Conservation (phyloP, 495 filamentous ascomycete genomes). For the Penicillium roqueforti region DNA sequence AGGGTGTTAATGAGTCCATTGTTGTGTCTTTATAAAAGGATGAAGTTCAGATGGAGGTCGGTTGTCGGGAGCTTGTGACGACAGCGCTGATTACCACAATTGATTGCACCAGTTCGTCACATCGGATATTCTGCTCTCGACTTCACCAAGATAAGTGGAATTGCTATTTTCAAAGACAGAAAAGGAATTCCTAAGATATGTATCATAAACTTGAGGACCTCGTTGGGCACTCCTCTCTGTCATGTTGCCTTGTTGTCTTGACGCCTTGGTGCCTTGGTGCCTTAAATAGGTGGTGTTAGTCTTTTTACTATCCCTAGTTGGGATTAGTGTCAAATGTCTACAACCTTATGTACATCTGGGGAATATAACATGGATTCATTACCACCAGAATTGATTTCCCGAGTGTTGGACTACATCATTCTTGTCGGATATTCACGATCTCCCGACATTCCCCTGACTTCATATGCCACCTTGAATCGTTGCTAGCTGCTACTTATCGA, state of each 20-base stretch:
- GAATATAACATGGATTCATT: too few relatives aligned
- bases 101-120: neutral
- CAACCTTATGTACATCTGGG: neutral
- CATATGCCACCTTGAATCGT: too few relatives aligned
- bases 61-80: neutral
- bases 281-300: neutral
- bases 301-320: neutral
- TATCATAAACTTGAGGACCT: neutral
- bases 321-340: neutral
- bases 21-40: conserved; percentile 3
- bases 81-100: too few relatives aligned
- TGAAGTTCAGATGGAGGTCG: conserved; percentile 18
- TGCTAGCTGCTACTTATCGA: too few relatives aligned
- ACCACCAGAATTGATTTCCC: too few relatives aligned
- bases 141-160: neutral
- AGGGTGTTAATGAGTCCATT: conserved; percentile 29
- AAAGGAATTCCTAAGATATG: neutral
- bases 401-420: too few relatives aligned
- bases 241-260: too few relatives aligned
- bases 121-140: neutral
- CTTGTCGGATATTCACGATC: too few relatives aligned
- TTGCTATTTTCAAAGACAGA: neutral
- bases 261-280: neutral
- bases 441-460: too few relatives aligned
- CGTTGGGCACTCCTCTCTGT: neutral